These are phyloP conservation scores for Tetratostichococcus sp. DNA, from an alignment of 139 green algal species.

Conservation along the genomic window DNA sequence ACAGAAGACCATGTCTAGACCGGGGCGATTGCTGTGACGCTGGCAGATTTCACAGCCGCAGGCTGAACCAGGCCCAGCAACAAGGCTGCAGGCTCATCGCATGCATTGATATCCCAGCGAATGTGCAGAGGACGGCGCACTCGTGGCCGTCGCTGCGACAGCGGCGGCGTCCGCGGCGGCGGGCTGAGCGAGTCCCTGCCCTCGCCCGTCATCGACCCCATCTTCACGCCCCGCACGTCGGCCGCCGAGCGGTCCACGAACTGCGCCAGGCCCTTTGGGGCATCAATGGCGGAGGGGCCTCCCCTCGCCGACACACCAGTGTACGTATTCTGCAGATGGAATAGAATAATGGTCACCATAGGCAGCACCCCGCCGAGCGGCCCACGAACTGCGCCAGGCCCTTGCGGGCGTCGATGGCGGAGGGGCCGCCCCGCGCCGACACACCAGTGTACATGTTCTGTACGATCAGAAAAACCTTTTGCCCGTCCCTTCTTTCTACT, in stretches of 20 bases:
- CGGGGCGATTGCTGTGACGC: too few species aligned
- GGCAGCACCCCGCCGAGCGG: constrained; percentile 16
- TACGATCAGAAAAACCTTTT: too few species aligned
- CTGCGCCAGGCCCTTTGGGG: constrained; percentile 15
- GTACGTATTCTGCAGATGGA: neutral
- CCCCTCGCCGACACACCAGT: constrained; percentile 23
- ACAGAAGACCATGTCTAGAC: too few species aligned
- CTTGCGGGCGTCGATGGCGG: constrained; percentile 23
- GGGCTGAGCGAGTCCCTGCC: neutral
- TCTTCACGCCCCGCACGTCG: constrained; percentile 25
- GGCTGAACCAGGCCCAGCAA: too few species aligned
- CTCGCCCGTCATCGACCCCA: neutral
- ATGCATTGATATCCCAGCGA: too few species aligned
- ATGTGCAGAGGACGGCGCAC: too few species aligned
- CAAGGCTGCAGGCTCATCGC: too few species aligned
- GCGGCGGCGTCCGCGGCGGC: too few species aligned
- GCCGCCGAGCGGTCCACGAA: constrained; percentile 23
- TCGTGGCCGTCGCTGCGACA: too few species aligned
- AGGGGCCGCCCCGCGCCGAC: constrained; percentile 21
- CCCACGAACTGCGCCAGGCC: constrained; percentile 18
- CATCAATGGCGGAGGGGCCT: constrained; percentile 22
- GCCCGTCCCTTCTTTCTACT: too few species aligned
- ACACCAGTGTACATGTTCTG: constrained; percentile 8
- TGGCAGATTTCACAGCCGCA: too few species aligned
- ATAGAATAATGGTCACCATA: neutral